Base-by-base conservation (phyloP, 768 basidiomycete species). In the Mycena floridula region DNA sequence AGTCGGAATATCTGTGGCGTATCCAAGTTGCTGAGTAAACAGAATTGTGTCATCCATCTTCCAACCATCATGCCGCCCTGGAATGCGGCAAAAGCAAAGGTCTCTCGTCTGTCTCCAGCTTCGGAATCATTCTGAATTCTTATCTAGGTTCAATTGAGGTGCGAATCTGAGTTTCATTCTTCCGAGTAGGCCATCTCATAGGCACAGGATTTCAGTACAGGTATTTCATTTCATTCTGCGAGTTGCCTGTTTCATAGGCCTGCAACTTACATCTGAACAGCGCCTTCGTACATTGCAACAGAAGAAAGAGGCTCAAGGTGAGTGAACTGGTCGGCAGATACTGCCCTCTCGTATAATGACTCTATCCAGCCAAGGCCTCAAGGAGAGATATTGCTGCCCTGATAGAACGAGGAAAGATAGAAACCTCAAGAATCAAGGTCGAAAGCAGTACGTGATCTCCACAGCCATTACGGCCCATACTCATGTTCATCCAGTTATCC, bases 241-340 rank as follows among this genome's bases (percentile, higher is more conserved):
- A n/a, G n/a, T n/a, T n/a, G n/a, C n/a, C n/a, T n/a, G n/a, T n/a
- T n/a, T n/a, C n/a, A n/a, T n/a, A n/a, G n/a, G n/a, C n/a, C n/a
- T n/a, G n/a, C n/a, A n/a, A n/a, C n/a, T n/a, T n/a, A n/a, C n/a
- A n/a, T 87, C 89, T 1, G 85, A 92, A 18, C 89, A 94, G 61
- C 79, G 89, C 15, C 69, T 92, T 48, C 77, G 89, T 45, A 93
- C 83, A 16, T 67, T 92, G 8, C 87, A 93, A 54, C 88, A 93
- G 67, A 98, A 98, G 78, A 93, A 87, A 65, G 81, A 84, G 52
- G 91, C 93, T 0, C 80, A 96, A 50, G 32, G 32, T n/a, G n/a
- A n/a, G n/a, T n/a, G n/a, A n/a, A n/a, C n/a, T n/a, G n/a, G n/a
- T 35, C 18, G 32, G 15, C 32, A 35, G 18, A 18, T 18, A 35